Conservation (phyloP, 768 basidiomycete genomes). For the Asterophora parasitica region DNA sequence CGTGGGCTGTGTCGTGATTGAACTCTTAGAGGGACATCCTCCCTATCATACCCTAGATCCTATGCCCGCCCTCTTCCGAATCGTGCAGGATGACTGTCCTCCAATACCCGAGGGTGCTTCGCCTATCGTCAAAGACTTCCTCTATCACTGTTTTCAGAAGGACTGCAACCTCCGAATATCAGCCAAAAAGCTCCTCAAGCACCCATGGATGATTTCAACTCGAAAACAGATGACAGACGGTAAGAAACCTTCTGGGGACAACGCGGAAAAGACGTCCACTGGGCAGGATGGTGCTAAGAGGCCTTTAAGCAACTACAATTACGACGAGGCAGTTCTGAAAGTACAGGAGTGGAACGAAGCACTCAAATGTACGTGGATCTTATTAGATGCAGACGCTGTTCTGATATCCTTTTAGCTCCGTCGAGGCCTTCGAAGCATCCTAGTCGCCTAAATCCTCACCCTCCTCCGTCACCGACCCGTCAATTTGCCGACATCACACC, state of each 20-base stretch:
- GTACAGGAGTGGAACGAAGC: conserved; percentile 99
- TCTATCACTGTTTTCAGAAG: conserved; percentile 98
- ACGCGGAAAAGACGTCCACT: conserved; percentile 27
- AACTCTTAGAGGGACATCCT: conserved; percentile 85
- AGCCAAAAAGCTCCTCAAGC: conserved; percentile 86
- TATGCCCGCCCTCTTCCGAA: conserved; percentile 97
- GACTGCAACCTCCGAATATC: conserved; percentile 92
- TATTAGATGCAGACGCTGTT: conserved; percentile 4
- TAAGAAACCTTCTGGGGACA: conserved; percentile 28
- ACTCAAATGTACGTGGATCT: conserved; percentile 62
- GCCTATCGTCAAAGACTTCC: conserved; percentile 93
- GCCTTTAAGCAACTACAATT: conserved; percentile 76
- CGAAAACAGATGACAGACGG: conserved; percentile 62
- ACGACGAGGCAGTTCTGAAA: conserved; percentile 88
- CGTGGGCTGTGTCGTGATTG: conserved; percentile 97
- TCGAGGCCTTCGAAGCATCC: conserved; percentile 70
- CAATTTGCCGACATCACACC: conserved; percentile 30
- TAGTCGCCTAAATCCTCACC: conserved; percentile 37
- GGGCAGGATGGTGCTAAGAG: conserved; percentile 33
- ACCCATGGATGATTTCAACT: conserved; percentile 94
- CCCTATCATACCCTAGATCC: conserved; percentile 95
- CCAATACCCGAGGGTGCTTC: conserved; percentile 95
- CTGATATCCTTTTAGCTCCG: conserved; percentile 45
- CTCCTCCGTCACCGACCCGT: conserved; percentile 41
- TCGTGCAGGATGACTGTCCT: conserved; percentile 96